These are phyloP conservation scores for Annona cherimola DNA, from an alignment of 164 flowering plant species.

Conservation along the genomic window DNA sequence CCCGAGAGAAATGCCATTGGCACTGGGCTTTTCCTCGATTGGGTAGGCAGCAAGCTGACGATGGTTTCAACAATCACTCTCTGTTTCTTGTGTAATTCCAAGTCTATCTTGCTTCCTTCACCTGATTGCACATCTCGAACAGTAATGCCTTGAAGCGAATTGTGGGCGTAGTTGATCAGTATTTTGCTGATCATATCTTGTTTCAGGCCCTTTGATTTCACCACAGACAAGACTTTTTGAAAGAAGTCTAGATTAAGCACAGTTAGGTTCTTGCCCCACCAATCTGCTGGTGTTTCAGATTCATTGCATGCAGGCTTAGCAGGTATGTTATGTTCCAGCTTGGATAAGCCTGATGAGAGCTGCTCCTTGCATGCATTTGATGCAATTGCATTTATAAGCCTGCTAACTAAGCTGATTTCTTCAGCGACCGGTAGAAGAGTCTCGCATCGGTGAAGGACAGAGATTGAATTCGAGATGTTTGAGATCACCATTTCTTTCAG, in stretches of 20 bases:
- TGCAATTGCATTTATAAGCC: constrained; percentile 66
- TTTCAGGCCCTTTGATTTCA: constrained; percentile 79
- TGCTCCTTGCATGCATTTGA: constrained; percentile 88
- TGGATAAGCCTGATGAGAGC: constrained; percentile 72
- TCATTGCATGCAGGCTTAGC: constrained; percentile 37
- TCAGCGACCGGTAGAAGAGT: constrained; percentile 69
- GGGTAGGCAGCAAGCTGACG: constrained; percentile 69
- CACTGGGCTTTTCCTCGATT: constrained; percentile 78
- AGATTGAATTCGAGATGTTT: constrained; percentile 63
- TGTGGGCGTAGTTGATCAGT: constrained; percentile 74
- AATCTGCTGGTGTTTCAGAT: constrained; percentile 62
- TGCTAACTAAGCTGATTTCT: constrained; percentile 54
- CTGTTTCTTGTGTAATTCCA: constrained; percentile 72
- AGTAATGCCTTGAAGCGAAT: constrained; percentile 59
- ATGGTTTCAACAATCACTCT: constrained; percentile 68
- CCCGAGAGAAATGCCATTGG: constrained; percentile 92
- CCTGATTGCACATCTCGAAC: constrained; percentile 48
- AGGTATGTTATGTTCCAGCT: constrained; percentile 61
- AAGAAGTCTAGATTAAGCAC: constrained; percentile 76
- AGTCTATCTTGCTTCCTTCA: constrained; percentile 46
- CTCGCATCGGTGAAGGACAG: constrained; percentile 77
- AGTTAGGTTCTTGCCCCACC: constrained; percentile 88
- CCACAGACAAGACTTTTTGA: constrained; percentile 67
- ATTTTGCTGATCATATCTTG: constrained; percentile 74
- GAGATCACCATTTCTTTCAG: constrained; percentile 66